Base-by-base conservation (phyloP, 2,329 filamentous ascomycete genomes). In the Penicillium crustosum region DNA sequence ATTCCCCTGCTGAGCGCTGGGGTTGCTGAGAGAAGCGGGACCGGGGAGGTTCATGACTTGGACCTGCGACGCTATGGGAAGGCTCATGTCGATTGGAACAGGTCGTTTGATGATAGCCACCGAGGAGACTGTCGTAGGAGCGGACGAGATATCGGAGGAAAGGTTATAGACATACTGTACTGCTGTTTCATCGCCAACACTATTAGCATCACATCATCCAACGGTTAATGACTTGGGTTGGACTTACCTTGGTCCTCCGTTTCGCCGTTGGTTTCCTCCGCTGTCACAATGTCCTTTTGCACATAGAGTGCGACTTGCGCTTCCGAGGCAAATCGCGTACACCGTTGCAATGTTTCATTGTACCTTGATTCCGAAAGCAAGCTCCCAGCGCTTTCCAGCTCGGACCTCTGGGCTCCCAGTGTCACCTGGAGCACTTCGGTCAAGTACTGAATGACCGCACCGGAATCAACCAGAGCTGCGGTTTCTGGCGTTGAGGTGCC, bases 1-100 rank as follows among this genome's bases (percentile, higher is more conserved):
- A 56, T 87, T 83, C 58, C 87, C 88, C 73, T 92, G 89, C 66
- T 90, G 86, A 66, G 86, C 83, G 60, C 85, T 82, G 51, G 84
- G 79, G 65, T 84, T 86, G 67, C 85, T 87, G 59, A 89, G 82
- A 61, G 87, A 86, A 53, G 89, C 89, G 60, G 89, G 86, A 53
- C 93, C 91, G 12, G 94, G 93, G 61, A 99, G 81, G 73, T 96
- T 97, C 75, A 93, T 90, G 71, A 97, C 89, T 71, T 95, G 91
- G 68, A 99, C 87, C 78, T 99, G 94, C 57, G 88, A 88, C 67
- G 88, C 87, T 71, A 99, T 86, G 58, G 93, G 89, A 73, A 91
- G 81, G 67, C 84, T 85, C 59, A 91, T 86, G 74, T 97, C 91
- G 77, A 99, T 90, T 52, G 93, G 90, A 72, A 89, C 86, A 54